phyloP scores from a whole-genome alignment of 2,329 filamentous ascomycete species.

The Penicillium sp. region DNA sequence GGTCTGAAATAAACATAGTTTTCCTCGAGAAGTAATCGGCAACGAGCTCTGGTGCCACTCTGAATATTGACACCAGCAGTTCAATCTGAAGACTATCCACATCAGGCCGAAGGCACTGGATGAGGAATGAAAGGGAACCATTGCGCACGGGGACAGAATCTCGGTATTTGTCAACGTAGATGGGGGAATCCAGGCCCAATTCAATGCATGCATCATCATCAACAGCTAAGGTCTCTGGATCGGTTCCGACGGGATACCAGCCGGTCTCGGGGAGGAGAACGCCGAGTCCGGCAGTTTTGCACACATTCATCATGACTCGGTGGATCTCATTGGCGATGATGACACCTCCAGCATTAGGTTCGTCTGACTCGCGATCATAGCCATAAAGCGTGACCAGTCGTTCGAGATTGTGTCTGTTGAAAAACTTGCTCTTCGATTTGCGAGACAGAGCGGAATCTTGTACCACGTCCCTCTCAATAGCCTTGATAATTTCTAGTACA shows the following conservation, averaged over 20 bases:
- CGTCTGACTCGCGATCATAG: slow-evolving; percentile 49
- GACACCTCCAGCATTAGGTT: slow-evolving; percentile 44
- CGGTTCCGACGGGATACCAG: slow-evolving; percentile 75
- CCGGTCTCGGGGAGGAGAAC: slow-evolving; percentile 74
- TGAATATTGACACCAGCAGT: slow-evolving; percentile 76
- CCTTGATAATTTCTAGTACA: slow-evolving; percentile 71
- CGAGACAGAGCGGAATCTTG: slow-evolving; percentile 72
- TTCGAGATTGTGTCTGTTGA: slow-evolving; percentile 72
- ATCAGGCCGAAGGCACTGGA: slow-evolving; percentile 78
- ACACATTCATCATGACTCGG: slow-evolving; percentile 71
- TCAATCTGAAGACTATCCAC: slow-evolving; percentile 78
- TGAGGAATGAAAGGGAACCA: slow-evolving; percentile 72
- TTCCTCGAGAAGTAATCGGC: slow-evolving; percentile 84
- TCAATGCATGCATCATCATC: slow-evolving; percentile 55
- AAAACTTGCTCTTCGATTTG: slow-evolving; percentile 70
- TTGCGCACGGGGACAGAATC: slow-evolving; percentile 75
- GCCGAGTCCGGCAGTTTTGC: slow-evolving; percentile 71
- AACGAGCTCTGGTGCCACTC: slow-evolving; percentile 77
- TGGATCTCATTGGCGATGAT: slow-evolving; percentile 70
- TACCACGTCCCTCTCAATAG: slow-evolving; percentile 69
- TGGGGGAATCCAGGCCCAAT: slow-evolving; percentile 66
- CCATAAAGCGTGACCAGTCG: slow-evolving; percentile 72
- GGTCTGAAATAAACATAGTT: slow-evolving; percentile 79
- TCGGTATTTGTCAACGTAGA: slow-evolving; percentile 67
- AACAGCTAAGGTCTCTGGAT: slow-evolving; percentile 56